Evolutionary conservation across 2,329 filamentous ascomycete species (phyloP).

Genomic region (Pseudovirgaria hyperparasitica): DNA sequence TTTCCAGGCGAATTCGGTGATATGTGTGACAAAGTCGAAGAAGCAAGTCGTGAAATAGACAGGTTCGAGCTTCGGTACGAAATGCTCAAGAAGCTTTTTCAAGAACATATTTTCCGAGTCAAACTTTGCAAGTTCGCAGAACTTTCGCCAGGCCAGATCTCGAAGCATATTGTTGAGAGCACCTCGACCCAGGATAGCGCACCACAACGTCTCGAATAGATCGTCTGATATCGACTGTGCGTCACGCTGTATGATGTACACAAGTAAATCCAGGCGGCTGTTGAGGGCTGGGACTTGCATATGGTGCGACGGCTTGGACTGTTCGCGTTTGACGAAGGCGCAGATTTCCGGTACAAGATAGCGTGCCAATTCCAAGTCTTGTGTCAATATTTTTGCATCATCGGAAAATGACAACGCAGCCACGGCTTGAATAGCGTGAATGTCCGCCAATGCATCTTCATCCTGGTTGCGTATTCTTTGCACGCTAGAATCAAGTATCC

Average conservation of each 20-base stretch:
- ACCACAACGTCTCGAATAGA: constrained; percentile 56
- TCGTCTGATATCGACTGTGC: constrained; percentile 49
- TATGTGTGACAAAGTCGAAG: constrained; percentile 48
- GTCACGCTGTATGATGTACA: constrained; percentile 46
- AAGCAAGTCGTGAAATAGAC: constrained; percentile 47
- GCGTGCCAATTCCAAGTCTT: constrained; percentile 14
- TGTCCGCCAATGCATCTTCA: constrained; percentile 55
- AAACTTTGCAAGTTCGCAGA: constrained; percentile 12
- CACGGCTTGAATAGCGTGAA: constrained; percentile 43
- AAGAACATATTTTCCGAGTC: constrained; percentile 17
- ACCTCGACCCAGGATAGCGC: constrained; percentile 53
- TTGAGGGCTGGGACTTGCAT: constrained; percentile 13
- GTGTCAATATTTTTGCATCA: constrained; percentile 13
- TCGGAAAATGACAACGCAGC: constrained; percentile 4
- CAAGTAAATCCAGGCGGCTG: constrained; percentile 41
- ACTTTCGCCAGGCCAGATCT: constrained; percentile 49
- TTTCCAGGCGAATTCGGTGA: constrained; percentile 12
- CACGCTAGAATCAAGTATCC: constrained; percentile 55
- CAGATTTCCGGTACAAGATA: constrained; percentile 27
- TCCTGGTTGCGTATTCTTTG: constrained; percentile 53
- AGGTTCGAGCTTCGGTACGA: constrained; percentile 45
- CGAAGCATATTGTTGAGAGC: constrained; percentile 49
- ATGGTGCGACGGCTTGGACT: constrained; percentile 5
- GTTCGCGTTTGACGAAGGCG: constrained; percentile 16
- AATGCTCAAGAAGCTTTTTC: constrained; percentile 26